phyloP scores from a whole-genome alignment of 164 flowering plant species.

The Vitis vinifera region ASM3070453v1 NC_081813.1:1255001-1255500 shows the following conservation, averaged over 20 bases:
- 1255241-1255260: not conserved
- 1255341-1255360: not conserved
- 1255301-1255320: not conserved
- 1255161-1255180: too few species aligned
- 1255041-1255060: not conserved
- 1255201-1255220: not conserved
- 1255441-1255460: constrained; percentile 4
- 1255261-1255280: not conserved
- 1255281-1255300: not conserved
- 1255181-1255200: not conserved
- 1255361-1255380: not conserved
- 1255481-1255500: constrained; percentile 5
- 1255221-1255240: not conserved
- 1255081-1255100: not conserved
- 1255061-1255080: not conserved
- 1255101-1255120: not conserved
- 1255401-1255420: not conserved
- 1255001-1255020: not conserved
- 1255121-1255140: too few species aligned
- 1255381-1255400: not conserved
- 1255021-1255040: not conserved
- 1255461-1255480: constrained; percentile 2
- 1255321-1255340: not conserved
- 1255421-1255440: not conserved
- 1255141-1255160: too few species aligned